A percentile compares a stretch with the other conserved stretches of the same genome.
Conservation (phyloP, 2,329 filamentous ascomycete genomes). For the Colletotrichum sp. region DNA sequence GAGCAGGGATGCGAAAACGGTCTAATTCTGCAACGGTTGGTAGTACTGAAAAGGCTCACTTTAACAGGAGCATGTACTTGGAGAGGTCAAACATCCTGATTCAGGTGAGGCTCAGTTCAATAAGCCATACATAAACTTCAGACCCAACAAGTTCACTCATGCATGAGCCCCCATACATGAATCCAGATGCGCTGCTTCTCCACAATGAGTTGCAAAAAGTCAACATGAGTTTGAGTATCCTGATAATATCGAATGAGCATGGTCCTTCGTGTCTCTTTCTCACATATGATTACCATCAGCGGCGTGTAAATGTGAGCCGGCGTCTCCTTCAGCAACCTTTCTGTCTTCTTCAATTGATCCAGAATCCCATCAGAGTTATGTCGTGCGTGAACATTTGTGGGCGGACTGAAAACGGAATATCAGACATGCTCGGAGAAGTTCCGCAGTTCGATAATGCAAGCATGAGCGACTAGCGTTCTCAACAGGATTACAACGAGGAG, state of each 20-base stretch:
- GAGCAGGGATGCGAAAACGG: background rate
- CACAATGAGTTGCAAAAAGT: background rate
- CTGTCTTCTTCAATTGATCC: background rate
- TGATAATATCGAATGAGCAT: background rate
- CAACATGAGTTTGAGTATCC: background rate
- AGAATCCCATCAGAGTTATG: background rate
- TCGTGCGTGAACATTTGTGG: background rate
- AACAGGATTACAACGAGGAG: background rate
- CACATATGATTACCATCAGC: background rate
- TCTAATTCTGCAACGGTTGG: background rate
- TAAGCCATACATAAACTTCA: background rate
- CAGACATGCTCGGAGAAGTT: background rate
- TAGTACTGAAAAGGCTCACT: background rate
- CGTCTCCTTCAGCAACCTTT: background rate
- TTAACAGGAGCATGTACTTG: background rate
- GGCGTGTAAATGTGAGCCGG: background rate
- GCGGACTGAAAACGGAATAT: background rate
- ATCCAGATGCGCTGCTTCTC: background rate
- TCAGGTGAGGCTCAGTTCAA: background rate
- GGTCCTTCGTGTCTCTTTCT: background rate
- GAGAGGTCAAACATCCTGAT: background rate
- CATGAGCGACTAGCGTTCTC: background rate
- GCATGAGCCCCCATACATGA: background rate
- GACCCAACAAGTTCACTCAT: background rate
- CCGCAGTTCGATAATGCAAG: background rate